Evolutionary conservation across 352 stramenopile species (phyloP).

Genomic region (Plasmopara viticola): DNA sequence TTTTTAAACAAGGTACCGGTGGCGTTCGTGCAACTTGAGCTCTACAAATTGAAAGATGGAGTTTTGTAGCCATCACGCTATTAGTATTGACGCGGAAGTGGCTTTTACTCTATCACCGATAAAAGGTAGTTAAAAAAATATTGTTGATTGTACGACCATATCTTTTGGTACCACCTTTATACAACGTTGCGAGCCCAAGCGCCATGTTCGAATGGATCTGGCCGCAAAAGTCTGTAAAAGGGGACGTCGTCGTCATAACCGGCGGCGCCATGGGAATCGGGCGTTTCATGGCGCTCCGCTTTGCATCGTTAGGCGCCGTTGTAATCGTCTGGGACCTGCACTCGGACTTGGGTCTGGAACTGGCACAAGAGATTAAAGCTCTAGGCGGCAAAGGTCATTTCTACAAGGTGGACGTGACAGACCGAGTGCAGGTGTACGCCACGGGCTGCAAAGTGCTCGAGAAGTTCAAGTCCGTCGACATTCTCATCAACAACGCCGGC

Average conservation of each 20-base stretch:
- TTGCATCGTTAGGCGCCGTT: slow-evolving; percentile 27
- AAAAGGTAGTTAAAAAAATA: too few species aligned
- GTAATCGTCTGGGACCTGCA: slow-evolving; percentile 42
- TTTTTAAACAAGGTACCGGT: too few species aligned
- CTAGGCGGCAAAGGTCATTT: slow-evolving; percentile 20
- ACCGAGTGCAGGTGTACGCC: slow-evolving; percentile 26
- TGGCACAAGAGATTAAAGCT: slow-evolving; percentile 33
- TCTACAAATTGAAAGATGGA: too few species aligned
- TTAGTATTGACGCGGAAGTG: too few species aligned
- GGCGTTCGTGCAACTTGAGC: too few species aligned
- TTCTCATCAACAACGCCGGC: slow-evolving; percentile 49
- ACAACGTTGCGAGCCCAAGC: too few species aligned
- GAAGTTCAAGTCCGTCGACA: slow-evolving; percentile 28
- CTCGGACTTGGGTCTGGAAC: slow-evolving; percentile 12
- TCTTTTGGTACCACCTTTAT: too few species aligned
- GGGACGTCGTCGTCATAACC: slow-evolving; percentile 48
- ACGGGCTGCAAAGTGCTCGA: slow-evolving; percentile 18
- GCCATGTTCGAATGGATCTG: slow-evolving; percentile 35
- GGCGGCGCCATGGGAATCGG: slow-evolving; percentile 49
- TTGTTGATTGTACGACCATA: too few species aligned
- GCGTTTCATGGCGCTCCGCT: slow-evolving; percentile 34
- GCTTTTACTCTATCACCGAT: too few species aligned
- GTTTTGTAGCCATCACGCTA: too few species aligned
- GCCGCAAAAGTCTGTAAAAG: slow-evolving; percentile 40
- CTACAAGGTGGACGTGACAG: slow-evolving; percentile 34